Conservation (phyloP, 2,329 filamentous ascomycete species). For the Colletotrichum abscissum region DNA sequence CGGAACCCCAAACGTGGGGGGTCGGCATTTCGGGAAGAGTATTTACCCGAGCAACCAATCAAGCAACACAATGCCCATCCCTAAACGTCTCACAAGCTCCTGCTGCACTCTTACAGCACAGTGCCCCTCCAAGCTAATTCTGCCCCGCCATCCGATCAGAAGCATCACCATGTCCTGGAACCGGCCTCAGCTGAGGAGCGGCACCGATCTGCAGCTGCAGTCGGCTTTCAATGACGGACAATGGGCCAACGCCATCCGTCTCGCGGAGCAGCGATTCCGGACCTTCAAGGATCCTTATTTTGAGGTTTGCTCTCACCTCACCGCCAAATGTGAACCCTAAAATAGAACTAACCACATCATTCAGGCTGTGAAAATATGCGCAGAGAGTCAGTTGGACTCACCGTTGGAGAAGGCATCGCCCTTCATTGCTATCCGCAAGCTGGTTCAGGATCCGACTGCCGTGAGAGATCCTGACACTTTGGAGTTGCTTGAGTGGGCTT, state of each 20-base stretch:
- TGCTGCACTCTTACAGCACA: conserved; percentile 24
- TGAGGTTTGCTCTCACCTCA: conserved; percentile 52
- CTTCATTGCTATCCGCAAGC: conserved; percentile 56
- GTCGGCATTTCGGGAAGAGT: conserved; percentile 1
- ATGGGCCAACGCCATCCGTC: conserved; percentile 62
- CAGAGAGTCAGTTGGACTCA: conserved; percentile 64
- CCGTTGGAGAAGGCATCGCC: conserved; percentile 57
- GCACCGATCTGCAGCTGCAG: conserved; percentile 65
- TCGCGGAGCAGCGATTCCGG: conserved; percentile 63
- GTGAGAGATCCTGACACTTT: conserved; percentile 62
- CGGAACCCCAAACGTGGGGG: not conserved
- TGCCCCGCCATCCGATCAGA: conserved; percentile 41
- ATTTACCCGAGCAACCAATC: conserved; percentile 24
- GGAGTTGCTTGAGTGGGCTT: conserved; percentile 67
- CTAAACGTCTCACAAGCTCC: conserved; percentile 15
- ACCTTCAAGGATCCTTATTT: conserved; percentile 66
- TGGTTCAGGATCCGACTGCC: conserved; percentile 57
- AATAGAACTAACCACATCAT: not conserved
- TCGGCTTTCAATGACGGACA: conserved; percentile 65
- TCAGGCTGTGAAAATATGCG: conserved; percentile 60
- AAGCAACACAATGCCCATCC: not conserved
- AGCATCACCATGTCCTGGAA: conserved; percentile 36
- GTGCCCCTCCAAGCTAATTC: conserved; percentile 35
- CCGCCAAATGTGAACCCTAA: not conserved
- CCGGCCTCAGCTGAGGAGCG: conserved; percentile 56